Evolutionary conservation across 176 grass and related monocot genomes (phyloP), one percentile per base, ranked within the genome.

Genomic region (Oryza punctata): DNA sequence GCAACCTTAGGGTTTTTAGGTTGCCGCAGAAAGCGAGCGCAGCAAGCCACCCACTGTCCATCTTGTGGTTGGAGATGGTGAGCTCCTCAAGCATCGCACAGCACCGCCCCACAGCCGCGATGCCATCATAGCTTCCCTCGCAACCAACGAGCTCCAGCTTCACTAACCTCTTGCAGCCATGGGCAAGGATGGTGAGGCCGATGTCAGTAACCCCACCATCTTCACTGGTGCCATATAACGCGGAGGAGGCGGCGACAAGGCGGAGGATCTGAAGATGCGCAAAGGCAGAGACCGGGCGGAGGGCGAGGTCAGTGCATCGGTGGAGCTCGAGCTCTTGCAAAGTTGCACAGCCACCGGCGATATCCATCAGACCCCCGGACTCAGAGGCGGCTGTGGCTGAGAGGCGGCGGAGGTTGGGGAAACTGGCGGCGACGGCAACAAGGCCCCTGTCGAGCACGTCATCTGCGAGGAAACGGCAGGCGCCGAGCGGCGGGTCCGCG

Each of bases 41-140:
- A 0, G 96, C 83, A 45, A 95, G 69, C 96, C 96, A 98, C 7
- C 96, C 96, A 3, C 23, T 83, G 28, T 96, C 96, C 93, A 98
- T 95, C 60, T 84, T 85, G 82, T 98, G 89, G 59, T 94, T 73
- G 0, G 82, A 43, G 23, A 98, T 95, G 44, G 91, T 93, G 72
- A 98, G 80, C 85, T 98, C 96, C 85, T 98, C 93, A 3, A 98
- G 89, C 96, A 98, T 98, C 7, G 77, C 79, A 27, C 96, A 98
- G 81, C 96, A 98, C 8, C 93, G 87, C 0, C 96, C 96, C 1
- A 98, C 92, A 63, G 93, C 96, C 0, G 93, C 90, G 24, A 98
- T 87, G 35, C 96, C 96, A 1, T 98, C 96, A 1, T 94, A 98
- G 77, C 93, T 95, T 3, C 96, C 96, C 69, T 95, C 96, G 28